Evolutionary conservation across 2,329 filamentous ascomycete genomes (phyloP).

Genomic region (Claviceps humidiphila): DNA sequence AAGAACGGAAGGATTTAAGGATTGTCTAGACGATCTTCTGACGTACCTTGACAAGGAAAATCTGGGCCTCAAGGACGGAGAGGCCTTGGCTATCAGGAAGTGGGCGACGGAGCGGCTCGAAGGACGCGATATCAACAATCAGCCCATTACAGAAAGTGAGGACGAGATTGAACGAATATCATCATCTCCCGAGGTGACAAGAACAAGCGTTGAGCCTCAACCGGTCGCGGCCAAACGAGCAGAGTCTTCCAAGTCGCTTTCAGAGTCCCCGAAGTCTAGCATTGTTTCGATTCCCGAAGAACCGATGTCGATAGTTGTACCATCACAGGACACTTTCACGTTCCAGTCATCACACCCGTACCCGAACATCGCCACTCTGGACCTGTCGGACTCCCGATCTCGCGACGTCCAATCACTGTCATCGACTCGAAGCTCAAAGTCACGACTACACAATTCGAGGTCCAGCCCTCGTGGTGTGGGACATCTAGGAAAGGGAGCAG

Average conservation of each 20-base stretch:
- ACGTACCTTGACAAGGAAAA: slow-evolving; percentile 71
- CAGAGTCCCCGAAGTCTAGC: slow-evolving; percentile 16
- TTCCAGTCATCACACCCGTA: slow-evolving; percentile 54
- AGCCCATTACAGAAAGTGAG: slow-evolving; percentile 49
- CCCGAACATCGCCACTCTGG: slow-evolving; percentile 47
- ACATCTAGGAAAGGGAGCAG: slow-evolving; percentile 49
- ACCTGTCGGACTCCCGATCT: slow-evolving; percentile 39
- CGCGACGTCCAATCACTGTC: slow-evolving; percentile 23
- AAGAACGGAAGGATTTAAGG: slow-evolving; percentile 75
- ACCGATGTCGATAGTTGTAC: slow-evolving; percentile 31
- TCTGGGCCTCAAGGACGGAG: slow-evolving; percentile 65
- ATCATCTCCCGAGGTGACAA: slow-evolving; percentile 45
- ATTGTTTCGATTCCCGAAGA: slow-evolving; percentile 13
- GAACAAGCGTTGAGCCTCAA: slow-evolving; percentile 30
- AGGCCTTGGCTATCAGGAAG: slow-evolving; percentile 49
- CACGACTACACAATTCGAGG: slow-evolving; percentile 15
- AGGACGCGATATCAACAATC: slow-evolving; percentile 40
- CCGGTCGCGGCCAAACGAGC: slow-evolving; percentile 12
- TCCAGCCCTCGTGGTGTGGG: slow-evolving; percentile 15
- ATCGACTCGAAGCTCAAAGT: slow-evolving; percentile 15
- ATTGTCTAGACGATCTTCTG: slow-evolving; percentile 84
- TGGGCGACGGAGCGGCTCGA: slow-evolving; percentile 60
- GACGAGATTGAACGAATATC: slow-evolving; percentile 52
- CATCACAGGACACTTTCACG: slow-evolving; percentile 50
- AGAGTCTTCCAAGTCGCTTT: slow-evolving; percentile 11